phyloP scores from a whole-genome alignment of 306 rosid species.

The Malus sieversii region DNA sequence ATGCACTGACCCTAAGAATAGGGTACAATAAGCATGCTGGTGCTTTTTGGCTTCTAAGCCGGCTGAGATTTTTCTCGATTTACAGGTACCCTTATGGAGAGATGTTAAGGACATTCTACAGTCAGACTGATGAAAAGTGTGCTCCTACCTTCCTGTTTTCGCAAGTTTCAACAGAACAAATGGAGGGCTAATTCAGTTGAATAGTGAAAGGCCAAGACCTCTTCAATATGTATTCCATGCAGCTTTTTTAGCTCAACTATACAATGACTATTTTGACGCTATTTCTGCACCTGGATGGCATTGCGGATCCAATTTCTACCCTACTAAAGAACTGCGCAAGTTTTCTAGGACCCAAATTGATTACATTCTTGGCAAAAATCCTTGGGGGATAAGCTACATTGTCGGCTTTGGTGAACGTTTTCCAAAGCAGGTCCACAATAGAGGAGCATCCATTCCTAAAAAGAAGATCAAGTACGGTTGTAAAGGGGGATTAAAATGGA shows the following conservation, averaged over 20 bases:
- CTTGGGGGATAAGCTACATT: conserved; percentile 7
- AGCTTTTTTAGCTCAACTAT: conserved; percentile 8
- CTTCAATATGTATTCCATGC: conserved; percentile 37
- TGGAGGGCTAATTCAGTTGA: conserved; percentile 9
- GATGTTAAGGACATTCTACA: conserved; percentile 50
- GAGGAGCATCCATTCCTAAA: conserved; percentile 13
- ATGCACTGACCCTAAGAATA: conserved; percentile 49
- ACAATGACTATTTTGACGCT: conserved; percentile 1
- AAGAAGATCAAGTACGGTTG: conserved; percentile 5
- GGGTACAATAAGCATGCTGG: conserved; percentile 67
- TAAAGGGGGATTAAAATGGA: conserved; percentile 8
- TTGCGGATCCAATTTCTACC: not conserved
- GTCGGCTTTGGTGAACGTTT: conserved; percentile 8
- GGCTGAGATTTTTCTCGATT: conserved; percentile 54
- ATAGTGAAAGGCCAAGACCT: conserved; percentile 41
- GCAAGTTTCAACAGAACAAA: conserved; percentile 4
- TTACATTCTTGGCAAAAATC: conserved; percentile 14
- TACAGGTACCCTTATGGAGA: conserved; percentile 63
- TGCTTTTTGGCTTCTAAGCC: conserved; percentile 59
- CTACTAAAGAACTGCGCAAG: not conserved
- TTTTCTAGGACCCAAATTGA: conserved; percentile 7
- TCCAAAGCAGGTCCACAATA: conserved; percentile 13
- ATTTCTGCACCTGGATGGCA: not conserved
- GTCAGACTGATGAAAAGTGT: conserved; percentile 48
- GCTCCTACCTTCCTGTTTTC: conserved; percentile 30